Conservation (phyloP, 306 rosid species). For the Vigna trinervia region DNA sequence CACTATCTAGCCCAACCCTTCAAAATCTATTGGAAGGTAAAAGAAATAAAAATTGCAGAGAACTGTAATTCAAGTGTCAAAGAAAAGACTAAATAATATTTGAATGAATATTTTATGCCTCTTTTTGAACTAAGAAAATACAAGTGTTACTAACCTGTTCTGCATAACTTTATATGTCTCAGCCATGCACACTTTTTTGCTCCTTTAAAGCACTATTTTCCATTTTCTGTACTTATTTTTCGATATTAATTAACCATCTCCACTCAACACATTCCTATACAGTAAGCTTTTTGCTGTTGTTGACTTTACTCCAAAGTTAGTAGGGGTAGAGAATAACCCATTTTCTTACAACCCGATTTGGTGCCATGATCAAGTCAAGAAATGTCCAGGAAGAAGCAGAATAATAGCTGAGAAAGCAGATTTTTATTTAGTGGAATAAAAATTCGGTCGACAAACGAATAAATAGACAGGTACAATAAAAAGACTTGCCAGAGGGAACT, state of each 20-base stretch:
- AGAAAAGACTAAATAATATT: neutral
- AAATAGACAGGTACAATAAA: neutral
- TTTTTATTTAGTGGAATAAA: neutral
- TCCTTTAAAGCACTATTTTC: neutral
- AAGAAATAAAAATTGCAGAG: neutral
- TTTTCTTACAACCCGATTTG: neutral
- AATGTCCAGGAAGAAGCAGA: neutral
- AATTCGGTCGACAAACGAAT: neutral
- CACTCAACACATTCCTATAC: neutral
- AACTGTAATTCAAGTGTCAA: neutral
- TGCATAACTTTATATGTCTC: neutral
- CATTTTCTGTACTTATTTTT: neutral
- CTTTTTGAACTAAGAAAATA: neutral
- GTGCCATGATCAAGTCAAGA: neutral
- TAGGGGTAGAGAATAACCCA: neutral
- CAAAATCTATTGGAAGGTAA: neutral
- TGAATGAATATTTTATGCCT: neutral
- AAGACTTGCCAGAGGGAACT: neutral
- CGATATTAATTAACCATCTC: conserved; percentile 16
- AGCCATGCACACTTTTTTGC: neutral
- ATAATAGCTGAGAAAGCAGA: neutral
- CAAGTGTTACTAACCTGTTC: neutral
- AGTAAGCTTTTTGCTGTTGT: conserved; percentile 3
- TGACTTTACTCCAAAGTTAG: neutral
- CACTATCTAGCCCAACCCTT: neutral